These are phyloP conservation scores for Marchantia paleacea DNA, from an alignment of 225 moss, liverwort and hornwort species.

Conservation along the genomic window DNA sequence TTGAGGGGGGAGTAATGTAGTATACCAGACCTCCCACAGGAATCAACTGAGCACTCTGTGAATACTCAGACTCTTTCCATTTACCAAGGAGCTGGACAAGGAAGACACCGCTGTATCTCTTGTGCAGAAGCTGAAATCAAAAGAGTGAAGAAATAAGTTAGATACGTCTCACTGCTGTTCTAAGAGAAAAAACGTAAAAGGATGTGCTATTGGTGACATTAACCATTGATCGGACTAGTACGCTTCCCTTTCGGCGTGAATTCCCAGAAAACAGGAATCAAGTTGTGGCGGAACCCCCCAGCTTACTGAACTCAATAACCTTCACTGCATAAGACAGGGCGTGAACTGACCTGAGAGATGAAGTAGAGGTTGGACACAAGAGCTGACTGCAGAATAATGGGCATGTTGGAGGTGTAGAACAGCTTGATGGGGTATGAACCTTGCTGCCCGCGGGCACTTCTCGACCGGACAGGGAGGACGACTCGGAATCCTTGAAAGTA, in stretches of 20 bases:
- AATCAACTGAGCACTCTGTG: constrained; percentile 82
- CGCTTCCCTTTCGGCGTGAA: too few species aligned
- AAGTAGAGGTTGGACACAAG: constrained; percentile 94
- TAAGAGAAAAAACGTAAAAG: too few species aligned
- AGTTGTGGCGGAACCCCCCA: too few species aligned
- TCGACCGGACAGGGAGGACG: constrained; percentile 91
- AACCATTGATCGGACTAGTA: too few species aligned
- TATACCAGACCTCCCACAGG: constrained; percentile 96
- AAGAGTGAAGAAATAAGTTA: not conserved
- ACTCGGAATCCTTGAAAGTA: constrained; percentile 99
- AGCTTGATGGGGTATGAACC: constrained; percentile 99
- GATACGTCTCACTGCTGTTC: not conserved
- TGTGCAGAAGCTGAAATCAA: constrained; percentile 64
- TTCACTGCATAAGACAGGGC: not conserved
- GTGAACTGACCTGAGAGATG: constrained; percentile 75
- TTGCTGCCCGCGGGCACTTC: constrained; percentile 92
- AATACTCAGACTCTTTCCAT: constrained; percentile 93
- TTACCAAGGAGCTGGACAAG: constrained; percentile 88
- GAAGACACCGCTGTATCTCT: constrained; percentile 70
- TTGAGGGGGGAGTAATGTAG: constrained; percentile 88
- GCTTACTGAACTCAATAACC: too few species aligned
- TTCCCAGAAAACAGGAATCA: too few species aligned
- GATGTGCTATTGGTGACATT: too few species aligned
- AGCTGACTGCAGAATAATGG: constrained; percentile 93
- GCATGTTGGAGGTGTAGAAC: constrained; percentile 98